Percentiles rank a stretch among this genome's conserved stretches.
Conservation (phyloP, 1,284 basidiomycete species). For the Sphaerobolus stellatus region DNA sequence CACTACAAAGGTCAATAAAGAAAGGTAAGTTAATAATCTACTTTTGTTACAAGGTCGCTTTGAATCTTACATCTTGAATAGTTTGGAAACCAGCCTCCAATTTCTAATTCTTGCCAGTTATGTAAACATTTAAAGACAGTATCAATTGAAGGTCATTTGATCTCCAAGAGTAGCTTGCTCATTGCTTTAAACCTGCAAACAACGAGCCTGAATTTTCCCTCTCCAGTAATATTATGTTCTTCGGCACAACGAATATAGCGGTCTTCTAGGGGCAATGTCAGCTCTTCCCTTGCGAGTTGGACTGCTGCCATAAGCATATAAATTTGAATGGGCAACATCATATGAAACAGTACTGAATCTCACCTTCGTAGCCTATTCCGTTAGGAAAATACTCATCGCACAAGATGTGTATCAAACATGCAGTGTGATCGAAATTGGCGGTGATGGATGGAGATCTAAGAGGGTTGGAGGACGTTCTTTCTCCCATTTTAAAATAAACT, state of each 20-base stretch:
- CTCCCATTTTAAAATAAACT: slow-evolving; percentile 18
- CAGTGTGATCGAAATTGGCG: slow-evolving; percentile 26
- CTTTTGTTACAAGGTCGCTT: too few relatives aligned
- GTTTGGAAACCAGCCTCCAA: slow-evolving; percentile 25
- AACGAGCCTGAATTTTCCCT: slow-evolving; percentile 15
- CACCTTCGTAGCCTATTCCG: slow-evolving; percentile 27
- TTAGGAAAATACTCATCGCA: slow-evolving; percentile 17
- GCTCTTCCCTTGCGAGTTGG: background rate
- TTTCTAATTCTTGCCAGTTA: slow-evolving; percentile 28
- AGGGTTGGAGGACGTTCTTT: slow-evolving; percentile 5
- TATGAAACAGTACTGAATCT: background rate
- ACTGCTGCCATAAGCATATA: background rate
- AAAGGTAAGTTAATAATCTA: background rate
- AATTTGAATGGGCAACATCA: background rate
- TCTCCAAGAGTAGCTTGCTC: slow-evolving; percentile 19
- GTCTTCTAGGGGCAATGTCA: background rate
- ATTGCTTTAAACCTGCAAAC: slow-evolving; percentile 24
- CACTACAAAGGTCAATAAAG: slow-evolving; percentile 17
- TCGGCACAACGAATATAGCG: slow-evolving; percentile 18
- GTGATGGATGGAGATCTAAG: slow-evolving; percentile 27
- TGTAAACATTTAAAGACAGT: slow-evolving; percentile 27
- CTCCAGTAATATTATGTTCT: background rate
- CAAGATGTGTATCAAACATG: slow-evolving; percentile 20
- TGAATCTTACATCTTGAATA: slow-evolving; percentile 21
- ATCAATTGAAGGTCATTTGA: slow-evolving; percentile 23